A percentile compares a stretch with the other conserved stretches of the same genome.
phyloP scores from a whole-genome alignment of 495 filamentous ascomycete species.

The Podospora pseudoanserina region DNA sequence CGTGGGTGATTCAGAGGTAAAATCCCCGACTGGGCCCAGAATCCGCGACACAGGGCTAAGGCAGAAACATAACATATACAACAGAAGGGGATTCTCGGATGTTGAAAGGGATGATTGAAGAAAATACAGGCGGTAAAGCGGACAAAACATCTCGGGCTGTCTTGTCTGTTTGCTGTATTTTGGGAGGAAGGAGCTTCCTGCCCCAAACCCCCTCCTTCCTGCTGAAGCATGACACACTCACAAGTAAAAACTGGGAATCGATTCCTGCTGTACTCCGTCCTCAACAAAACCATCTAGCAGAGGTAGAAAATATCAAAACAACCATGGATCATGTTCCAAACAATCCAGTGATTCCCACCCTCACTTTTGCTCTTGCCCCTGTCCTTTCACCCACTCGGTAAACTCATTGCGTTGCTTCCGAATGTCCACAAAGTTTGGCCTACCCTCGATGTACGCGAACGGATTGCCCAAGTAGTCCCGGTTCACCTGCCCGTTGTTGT shows the following conservation, averaged over 20 bases:
- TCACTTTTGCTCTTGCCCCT: slow-evolving; percentile 8
- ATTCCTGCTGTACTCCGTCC: background rate
- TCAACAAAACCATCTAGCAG: background rate
- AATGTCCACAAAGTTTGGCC: slow-evolving; percentile 49
- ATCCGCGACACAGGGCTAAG: background rate
- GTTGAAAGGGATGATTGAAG: background rate
- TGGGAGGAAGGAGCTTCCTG: background rate
- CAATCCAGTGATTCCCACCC: background rate
- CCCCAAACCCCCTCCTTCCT: background rate
- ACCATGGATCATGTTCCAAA: background rate
- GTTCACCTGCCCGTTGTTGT: slow-evolving; percentile 58
- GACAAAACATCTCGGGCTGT: background rate
- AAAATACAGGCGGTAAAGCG: background rate
- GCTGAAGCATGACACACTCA: background rate
- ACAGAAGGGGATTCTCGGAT: background rate
- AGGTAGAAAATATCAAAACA: background rate
- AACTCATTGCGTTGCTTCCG: slow-evolving; percentile 74
- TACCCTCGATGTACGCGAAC: slow-evolving; percentile 42
- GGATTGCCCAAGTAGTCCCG: slow-evolving; percentile 53
- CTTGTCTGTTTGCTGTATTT: background rate
- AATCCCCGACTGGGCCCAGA: background rate
- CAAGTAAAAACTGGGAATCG: background rate
- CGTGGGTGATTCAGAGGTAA: background rate
- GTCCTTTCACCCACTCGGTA: slow-evolving; percentile 61
- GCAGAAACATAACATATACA: background rate